phyloP scores from a whole-genome alignment of 2,329 filamentous ascomycete species.

The Mycosphaerelloides madeirae region DNA sequence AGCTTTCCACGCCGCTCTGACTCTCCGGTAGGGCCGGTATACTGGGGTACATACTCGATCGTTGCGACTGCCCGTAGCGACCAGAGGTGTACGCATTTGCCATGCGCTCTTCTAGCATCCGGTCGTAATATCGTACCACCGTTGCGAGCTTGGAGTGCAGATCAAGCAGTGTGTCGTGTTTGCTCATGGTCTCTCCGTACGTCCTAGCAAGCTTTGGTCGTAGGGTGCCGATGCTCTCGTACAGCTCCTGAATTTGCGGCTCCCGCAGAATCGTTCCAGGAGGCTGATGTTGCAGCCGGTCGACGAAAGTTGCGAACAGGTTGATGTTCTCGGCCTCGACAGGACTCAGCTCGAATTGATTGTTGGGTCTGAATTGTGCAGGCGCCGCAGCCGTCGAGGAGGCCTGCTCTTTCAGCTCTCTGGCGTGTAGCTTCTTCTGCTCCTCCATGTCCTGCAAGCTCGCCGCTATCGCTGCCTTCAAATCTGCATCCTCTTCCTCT shows the following conservation, averaged over 20 bases:
- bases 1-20: conserved; percentile 64
- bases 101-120: conserved; percentile 93
- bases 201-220: conserved; percentile 90
- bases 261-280: conserved; percentile 94
- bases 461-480: conserved; percentile 92
- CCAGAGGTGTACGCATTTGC: conserved; percentile 90
- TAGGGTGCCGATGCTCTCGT: conserved; percentile 91
- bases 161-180: conserved; percentile 92
- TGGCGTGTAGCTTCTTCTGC: conserved; percentile 87
- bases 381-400: conserved; percentile 50
- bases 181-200: conserved; percentile 99
- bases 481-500: conserved; percentile 80
- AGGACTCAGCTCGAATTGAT: conserved; percentile 88
- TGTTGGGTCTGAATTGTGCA: conserved; percentile 63
- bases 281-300: conserved; percentile 89
- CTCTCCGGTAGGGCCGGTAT: conserved; percentile 52
- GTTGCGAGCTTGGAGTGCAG: conserved; percentile 92
- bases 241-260: conserved; percentile 95
- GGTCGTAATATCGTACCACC: conserved; percentile 94
- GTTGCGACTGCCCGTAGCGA: conserved; percentile 36
- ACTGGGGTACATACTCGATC: conserved; percentile 65
- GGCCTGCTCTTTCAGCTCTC: conserved; percentile 70
- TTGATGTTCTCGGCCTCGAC: conserved; percentile 98
- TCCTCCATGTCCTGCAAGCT: conserved; percentile 96
- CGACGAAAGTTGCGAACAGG: conserved; percentile 87